Percentiles rank a stretch among this genome's conserved stretches.
phyloP scores from a whole-genome alignment of 169 alveolate genomes.

The Eimeria maxima region DNA sequence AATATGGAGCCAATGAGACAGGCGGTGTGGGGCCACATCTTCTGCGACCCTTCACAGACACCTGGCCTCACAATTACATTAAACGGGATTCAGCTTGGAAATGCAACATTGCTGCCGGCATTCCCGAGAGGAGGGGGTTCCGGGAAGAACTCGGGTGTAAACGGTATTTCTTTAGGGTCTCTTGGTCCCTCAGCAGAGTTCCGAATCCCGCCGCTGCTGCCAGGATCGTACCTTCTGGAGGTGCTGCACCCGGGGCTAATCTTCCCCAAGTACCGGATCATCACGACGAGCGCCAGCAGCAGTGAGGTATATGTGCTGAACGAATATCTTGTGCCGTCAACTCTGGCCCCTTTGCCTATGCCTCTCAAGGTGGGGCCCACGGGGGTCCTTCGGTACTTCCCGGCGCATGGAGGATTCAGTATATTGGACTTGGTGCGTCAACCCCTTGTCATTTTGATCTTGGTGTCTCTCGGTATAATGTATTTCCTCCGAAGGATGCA shows the following conservation, averaged over 20 bases:
- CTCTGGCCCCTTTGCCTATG: constrained; percentile 15
- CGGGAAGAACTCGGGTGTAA: neutral
- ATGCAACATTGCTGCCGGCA: constrained; percentile 43
- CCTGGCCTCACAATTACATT: constrained; percentile 55
- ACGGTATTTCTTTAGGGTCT: neutral
- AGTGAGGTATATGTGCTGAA: constrained; percentile 52
- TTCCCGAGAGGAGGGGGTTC: neutral
- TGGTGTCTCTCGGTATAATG: constrained; percentile 70
- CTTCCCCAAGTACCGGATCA: constrained; percentile 64
- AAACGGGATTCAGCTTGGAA: constrained; percentile 54
- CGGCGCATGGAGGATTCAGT: constrained; percentile 67
- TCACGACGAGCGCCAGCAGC: constrained; percentile 13
- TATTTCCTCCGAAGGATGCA: constrained; percentile 63
- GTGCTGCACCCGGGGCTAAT: constrained; percentile 60
- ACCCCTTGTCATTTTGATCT: constrained; percentile 58
- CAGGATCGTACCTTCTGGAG: constrained; percentile 71
- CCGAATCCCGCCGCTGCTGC: constrained; percentile 59
- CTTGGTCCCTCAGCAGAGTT: constrained; percentile 38
- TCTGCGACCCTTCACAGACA: constrained; percentile 38
- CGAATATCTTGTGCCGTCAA: constrained; percentile 49
- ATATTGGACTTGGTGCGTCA: constrained; percentile 55
- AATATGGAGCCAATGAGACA: neutral
- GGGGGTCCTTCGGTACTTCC: constrained; percentile 66
- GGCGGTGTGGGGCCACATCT: constrained; percentile 41
- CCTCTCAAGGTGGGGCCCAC: constrained; percentile 58